Base-by-base conservation (phyloP, 2,329 filamentous ascomycete genomes). In the Cladophialophora bantiana region DNA sequence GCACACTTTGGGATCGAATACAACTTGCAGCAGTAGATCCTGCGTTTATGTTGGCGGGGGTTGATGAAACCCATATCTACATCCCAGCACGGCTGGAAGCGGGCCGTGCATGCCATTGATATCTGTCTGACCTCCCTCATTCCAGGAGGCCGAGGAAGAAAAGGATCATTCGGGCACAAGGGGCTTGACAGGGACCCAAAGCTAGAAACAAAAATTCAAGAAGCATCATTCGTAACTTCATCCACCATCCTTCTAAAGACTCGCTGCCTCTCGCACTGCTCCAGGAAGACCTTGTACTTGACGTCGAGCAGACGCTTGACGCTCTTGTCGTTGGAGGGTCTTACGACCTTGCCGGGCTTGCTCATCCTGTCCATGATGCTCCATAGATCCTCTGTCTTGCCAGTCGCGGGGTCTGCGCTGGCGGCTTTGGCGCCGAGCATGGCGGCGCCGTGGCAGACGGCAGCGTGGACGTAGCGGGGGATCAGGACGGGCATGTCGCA, bases 371-470 rank as follows among this genome's bases (percentile, higher is more conserved):
- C 92, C 95, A 99, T 99, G 77, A 99, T 97, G 73, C 89, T 87
- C 95, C 95, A 99, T 68, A 99, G 83, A 48, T 90, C 87, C 82
- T 97, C 94, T 0, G 91, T 94, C 74, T 90, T 89, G 53, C 92
- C 92, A 9, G 91, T 85, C 45, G 85, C 84, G 9, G 55, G 55
- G 74, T 91, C 89, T 36, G 90, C 90, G 73, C 90, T 95, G 6
- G 94, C 95, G n/a, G 95, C 95, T 81, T 98, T 98, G 66, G 93
- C 95, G 45, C 95, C 95, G 31, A 99, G 85, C 94, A 99, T 99
- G 65, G 95, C 95, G 7, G 95, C 95, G n/a, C 95, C 95, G 76
- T 98, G 94, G 32, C 97, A 94, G 6, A 99, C 95, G 5, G 95
- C 95, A 1, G 94, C 94, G 76, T 97, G 92, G 66, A 97, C 93